Evolutionary conservation across 179 eudicot genomes (phyloP).

Genomic region (Carnegiea gigantea): DNA sequence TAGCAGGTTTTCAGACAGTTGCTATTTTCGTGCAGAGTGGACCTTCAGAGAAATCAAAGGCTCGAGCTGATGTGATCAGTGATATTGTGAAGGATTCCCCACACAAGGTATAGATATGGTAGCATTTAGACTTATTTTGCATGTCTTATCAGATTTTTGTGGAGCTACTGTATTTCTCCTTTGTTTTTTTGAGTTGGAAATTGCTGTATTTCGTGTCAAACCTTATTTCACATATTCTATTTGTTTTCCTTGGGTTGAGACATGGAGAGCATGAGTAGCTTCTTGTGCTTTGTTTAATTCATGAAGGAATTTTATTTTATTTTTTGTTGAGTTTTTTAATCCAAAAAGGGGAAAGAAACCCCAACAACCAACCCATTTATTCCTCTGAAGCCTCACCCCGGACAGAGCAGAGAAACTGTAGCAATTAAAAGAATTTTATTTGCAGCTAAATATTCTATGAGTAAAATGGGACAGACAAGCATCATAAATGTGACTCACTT

Average conservation of each 20-base stretch:
- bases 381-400: not conserved
- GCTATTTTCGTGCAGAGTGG: conserved; percentile 99
- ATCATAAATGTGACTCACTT: too few species aligned
- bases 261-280: not conserved
- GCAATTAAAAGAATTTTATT: too few species aligned
- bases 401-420: not conserved
- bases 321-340: too few species aligned
- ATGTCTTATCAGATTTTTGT: conserved; percentile 5
- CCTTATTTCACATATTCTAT: not conserved
- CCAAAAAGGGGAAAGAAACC: too few species aligned
- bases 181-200: too few species aligned
- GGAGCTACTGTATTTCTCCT: not conserved
- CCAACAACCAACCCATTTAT: too few species aligned
- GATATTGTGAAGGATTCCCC: conserved; percentile 78
- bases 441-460: not conserved
- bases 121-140: not conserved
- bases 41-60: conserved; percentile 53
- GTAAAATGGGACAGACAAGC: not conserved
- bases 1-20: conserved; percentile 99
- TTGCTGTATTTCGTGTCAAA: not conserved
- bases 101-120: conserved; percentile 60
- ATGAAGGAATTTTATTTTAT: not conserved
- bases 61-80: conserved; percentile 41
- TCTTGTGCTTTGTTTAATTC: not conserved
- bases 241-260: not conserved